A percentile compares a stretch with the other conserved stretches of the same genome.
Evolutionary conservation across 148 eudicot species (phyloP).

Genomic region (Cornus florida): DNA sequence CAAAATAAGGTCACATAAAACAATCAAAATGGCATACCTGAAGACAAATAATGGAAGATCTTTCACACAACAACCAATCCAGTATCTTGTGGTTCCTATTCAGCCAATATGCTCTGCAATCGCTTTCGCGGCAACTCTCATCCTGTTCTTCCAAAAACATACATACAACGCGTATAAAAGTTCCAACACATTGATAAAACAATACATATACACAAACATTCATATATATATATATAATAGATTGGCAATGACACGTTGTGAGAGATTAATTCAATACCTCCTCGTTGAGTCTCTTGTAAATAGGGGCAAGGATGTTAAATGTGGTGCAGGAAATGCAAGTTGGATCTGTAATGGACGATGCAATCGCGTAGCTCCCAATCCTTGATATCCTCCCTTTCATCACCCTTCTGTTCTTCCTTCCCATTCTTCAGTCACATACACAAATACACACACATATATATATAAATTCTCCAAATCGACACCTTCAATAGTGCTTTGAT

Average conservation of each 20-base stretch:
- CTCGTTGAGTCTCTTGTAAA: constrained; percentile 72
- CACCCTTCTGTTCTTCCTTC: constrained; percentile 38
- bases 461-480: not conserved
- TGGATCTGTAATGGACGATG: constrained; percentile 62
- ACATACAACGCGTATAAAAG: constrained; percentile 2
- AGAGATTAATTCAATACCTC: constrained; percentile 39
- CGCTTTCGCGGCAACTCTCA: constrained; percentile 77
- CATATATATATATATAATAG: not conserved
- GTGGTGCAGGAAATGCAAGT: constrained; percentile 83
- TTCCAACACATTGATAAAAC: not conserved
- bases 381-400: constrained; percentile 52
- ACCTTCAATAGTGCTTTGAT: not conserved
- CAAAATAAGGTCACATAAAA: constrained; percentile 7
- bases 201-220: not conserved
- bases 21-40: constrained; percentile 51
- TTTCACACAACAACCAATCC: constrained; percentile 87
- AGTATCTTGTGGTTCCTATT: constrained; percentile 78
- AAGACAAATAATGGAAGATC: constrained; percentile 95
- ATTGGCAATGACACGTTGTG: not conserved
- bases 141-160: constrained; percentile 55
- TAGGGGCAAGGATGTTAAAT: constrained; percentile 95
- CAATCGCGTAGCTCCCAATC: constrained; percentile 65
- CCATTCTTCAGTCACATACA: constrained; percentile 24
- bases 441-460: not conserved
- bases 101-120: constrained; percentile 71